Percentiles rank a stretch among this genome's conserved stretches.
Conservation (phyloP, 768 basidiomycete genomes). For the Sporobolomyces roseus region DNA sequence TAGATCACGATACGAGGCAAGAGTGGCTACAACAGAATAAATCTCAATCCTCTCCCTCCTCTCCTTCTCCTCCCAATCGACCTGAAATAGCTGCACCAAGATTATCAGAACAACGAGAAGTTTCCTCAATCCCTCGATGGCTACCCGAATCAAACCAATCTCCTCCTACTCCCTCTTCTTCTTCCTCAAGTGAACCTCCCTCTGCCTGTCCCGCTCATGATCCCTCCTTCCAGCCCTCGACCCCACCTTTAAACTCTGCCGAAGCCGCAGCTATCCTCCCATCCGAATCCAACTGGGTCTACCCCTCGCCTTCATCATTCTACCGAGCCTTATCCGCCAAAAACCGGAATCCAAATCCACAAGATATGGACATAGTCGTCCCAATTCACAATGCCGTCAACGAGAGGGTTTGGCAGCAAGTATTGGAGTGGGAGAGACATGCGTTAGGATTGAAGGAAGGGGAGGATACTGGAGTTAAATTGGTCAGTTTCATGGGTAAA, state of each 20-base stretch:
- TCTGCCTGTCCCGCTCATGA: conserved; percentile 6
- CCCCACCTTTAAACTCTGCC: conserved; percentile 14
- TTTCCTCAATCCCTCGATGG: conserved; percentile 78
- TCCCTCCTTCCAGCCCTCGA: conserved; percentile 26
- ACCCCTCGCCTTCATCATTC: conserved; percentile 98
- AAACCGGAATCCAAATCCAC: conserved; percentile 63
- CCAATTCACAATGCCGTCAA: conserved; percentile 99
- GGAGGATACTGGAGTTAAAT: conserved; percentile 56
- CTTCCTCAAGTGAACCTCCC: background rate
- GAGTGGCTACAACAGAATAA: conserved; percentile 50
- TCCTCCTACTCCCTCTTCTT: background rate
- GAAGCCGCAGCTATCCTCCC: conserved; percentile 45
- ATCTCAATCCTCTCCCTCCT: background rate
- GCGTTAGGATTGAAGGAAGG: conserved; percentile 43
- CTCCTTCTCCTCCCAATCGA: conserved; percentile 10
- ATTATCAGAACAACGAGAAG: conserved; percentile 70
- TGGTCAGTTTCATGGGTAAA: conserved; percentile 86
- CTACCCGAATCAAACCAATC: conserved; percentile 16
- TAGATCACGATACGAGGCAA: conserved; percentile 59
- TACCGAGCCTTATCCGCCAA: conserved; percentile 95
- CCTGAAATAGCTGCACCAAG: conserved; percentile 37
- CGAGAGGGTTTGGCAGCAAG: conserved; percentile 81
- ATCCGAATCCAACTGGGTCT: conserved; percentile 77
- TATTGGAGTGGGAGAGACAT: conserved; percentile 69
- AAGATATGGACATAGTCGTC: conserved; percentile 93